Conservation (phyloP, 2,329 filamentous ascomycete genomes). For the Aspergillus cejpii region DNA sequence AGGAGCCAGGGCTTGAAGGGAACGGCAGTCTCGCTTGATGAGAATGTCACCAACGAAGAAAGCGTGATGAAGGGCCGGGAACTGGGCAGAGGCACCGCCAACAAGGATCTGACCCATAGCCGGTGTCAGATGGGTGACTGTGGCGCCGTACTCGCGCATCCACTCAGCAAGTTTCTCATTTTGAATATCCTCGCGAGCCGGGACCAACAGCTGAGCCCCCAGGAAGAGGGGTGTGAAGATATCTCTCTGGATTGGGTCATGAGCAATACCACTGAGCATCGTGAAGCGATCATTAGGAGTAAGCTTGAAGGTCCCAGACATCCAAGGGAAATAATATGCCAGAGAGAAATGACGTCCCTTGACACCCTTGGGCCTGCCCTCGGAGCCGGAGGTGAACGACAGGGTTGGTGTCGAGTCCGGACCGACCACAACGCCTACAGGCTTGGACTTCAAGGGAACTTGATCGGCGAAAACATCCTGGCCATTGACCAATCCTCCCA, state of each 20-base stretch:
- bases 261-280: constrained; percentile 74
- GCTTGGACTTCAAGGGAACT: constrained; percentile 47
- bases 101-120: constrained; percentile 94
- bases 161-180: constrained; percentile 83
- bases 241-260: constrained; percentile 56
- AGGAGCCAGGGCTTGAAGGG: constrained; percentile 66
- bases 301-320: constrained; percentile 74
- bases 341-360: constrained; percentile 79
- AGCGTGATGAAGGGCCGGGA: constrained; percentile 67
- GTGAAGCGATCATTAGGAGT: constrained; percentile 69
- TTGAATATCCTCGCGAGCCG: constrained; percentile 73
- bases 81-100: constrained; percentile 71
- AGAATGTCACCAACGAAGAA: constrained; percentile 92
- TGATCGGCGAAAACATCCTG: constrained; percentile 59
- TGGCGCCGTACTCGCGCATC: constrained; percentile 69
- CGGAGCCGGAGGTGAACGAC: constrained; percentile 63
- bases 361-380: constrained; percentile 81
- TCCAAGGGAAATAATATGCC: constrained; percentile 86
- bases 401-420: constrained; percentile 78
- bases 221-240: constrained; percentile 89
- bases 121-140: constrained; percentile 82
- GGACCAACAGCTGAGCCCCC: constrained; percentile 70
- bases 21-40: constrained; percentile 72
- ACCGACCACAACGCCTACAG: constrained; percentile 69
- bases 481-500: constrained; percentile 61